Evolutionary conservation across 1,284 basidiomycete species (phyloP).

Genomic region (Cryptococcus wingfieldii): DNA sequence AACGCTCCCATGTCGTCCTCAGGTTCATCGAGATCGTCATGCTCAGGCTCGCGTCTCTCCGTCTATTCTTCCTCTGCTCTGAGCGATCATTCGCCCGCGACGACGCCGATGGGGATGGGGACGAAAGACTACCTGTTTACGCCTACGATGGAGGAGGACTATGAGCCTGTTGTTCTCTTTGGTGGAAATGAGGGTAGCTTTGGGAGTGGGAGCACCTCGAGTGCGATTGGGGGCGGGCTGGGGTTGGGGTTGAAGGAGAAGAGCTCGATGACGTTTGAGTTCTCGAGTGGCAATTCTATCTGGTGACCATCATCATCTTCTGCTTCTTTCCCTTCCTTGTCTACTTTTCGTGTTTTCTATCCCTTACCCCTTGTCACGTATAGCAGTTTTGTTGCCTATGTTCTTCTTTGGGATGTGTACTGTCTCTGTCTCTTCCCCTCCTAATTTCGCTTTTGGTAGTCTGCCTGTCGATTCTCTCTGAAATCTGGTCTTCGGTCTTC

Average conservation of each 20-base stretch:
- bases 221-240: not conserved
- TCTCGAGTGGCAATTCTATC: slow-evolving; percentile 33
- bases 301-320: slow-evolving; percentile 18
- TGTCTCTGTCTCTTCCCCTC: no score
- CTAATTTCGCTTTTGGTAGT: no score
- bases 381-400: no score
- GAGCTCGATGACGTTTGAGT: slow-evolving; percentile 20
- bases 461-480: no score
- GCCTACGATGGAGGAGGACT: not conserved
- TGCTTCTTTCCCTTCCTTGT: not conserved
- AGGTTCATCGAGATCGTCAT: no score
- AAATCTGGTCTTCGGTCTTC: not conserved
- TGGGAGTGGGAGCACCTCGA: not conserved
- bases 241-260: not conserved
- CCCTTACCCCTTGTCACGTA: no score
- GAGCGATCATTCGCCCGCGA: not conserved
- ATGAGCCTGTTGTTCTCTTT: not conserved
- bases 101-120: not conserved
- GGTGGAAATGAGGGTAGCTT: not conserved
- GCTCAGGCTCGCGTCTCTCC: no score
- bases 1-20: no score
- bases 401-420: no score
- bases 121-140: not conserved
- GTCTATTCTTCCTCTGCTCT: no score
- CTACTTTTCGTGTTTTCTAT: not conserved